Base-by-base conservation (phyloP, 225 moss, liverwort and hornwort genomes). In the Climacium dendroides region DNA sequence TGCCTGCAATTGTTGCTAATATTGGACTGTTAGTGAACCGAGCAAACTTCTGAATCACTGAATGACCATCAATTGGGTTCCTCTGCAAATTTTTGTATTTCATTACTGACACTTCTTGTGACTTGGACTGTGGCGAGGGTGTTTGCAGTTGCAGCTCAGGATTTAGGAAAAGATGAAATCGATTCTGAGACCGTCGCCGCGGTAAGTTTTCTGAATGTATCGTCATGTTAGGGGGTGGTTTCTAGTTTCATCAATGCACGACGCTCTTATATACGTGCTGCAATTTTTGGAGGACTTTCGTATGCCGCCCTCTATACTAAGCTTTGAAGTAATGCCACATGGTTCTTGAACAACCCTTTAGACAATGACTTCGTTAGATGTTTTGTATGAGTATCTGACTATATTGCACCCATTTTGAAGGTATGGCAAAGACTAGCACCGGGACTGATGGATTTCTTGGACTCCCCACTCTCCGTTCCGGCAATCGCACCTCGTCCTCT, bases 401-500 rank as follows among this genome's bases (percentile, higher is more conserved):
- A 66, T 23, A 15, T 30, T 70, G 10, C 79, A 76, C 61, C 70
- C 39, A 55, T 83, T 50, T 67, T 89, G 91, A 89, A 97, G 96
- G 98, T 98, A 61, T 98, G 98, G 98, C 92, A 90, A 82, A 93
- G 94, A 69, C 91, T 98, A 55, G 94, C 97, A 63, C 98, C 98
- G 3, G 98, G 98, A 55, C 84, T 98, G 81, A 92, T 93, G 87
- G 95, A 97, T 90, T 89, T 88, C 64, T 89, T 98, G 74, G 98
- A 98, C 84, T 95, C 97, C 58, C 95, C 95, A 45, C 60, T 90
- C 30, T 94, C 93, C 34, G 82, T 98, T 88, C 95, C 95, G 34
- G 93, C 98, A 64, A 94, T 98, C 26, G 95, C 97, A 70, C 98
- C 98, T 52, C 95, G 95, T 26, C 97, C 98, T 74, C 88, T 97